Conservation (phyloP, 2,329 filamentous ascomycete species). For the Aspergillus eucalypticola region DNA sequence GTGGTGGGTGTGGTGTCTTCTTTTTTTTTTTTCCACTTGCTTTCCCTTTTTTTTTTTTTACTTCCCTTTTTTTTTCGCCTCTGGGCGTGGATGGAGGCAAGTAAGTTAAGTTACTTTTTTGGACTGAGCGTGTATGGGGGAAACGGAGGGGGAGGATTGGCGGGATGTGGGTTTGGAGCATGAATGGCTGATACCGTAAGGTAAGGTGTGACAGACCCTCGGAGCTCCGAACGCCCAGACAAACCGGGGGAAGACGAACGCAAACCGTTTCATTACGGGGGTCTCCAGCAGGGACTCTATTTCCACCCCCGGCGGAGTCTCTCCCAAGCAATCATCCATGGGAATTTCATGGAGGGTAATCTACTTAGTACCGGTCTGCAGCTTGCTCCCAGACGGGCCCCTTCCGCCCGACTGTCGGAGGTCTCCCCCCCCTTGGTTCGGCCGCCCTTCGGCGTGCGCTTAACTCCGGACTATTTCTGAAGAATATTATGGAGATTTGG, state of each 20-base stretch:
- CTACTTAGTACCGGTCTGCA: neutral
- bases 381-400: neutral
- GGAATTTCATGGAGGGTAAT: too few relatives aligned
- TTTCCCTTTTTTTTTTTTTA: constrained; percentile 6
- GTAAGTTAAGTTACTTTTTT: neutral
- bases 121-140: neutral
- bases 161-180: neutral
- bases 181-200: neutral
- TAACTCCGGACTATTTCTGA: constrained; percentile 11
- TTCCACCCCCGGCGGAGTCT: neutral
- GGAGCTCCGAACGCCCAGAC: constrained; percentile 4
- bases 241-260: neutral
- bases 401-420: constrained; percentile 5
- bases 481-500: constrained; percentile 7
- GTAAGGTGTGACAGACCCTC: constrained; percentile 2
- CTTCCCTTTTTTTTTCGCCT: constrained; percentile 8
- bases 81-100: constrained; percentile 6
- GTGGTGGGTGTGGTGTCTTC: constrained; percentile 4
- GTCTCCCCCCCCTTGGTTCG: neutral
- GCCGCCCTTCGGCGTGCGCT: constrained; percentile 8
- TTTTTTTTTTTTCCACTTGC: neutral
- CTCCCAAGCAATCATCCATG: neutral
- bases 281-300: neutral
- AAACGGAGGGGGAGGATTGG: neutral
- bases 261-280: neutral